phyloP scores from a whole-genome alignment of 2,329 filamentous ascomycete species.

The Myriangium duriaei region DNA sequence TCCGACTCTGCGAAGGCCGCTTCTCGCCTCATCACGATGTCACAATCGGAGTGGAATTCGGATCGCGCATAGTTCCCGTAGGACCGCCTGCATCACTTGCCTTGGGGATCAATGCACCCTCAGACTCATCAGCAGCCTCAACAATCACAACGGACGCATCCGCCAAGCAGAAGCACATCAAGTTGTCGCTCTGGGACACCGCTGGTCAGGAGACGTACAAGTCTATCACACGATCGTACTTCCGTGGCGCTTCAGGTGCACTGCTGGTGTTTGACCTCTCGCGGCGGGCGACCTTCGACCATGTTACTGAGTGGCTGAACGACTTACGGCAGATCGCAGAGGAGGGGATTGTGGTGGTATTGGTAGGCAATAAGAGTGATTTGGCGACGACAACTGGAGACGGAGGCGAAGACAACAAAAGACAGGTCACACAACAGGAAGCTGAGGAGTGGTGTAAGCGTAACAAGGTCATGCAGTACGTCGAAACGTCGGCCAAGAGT shows the following conservation, averaged over 20 bases:
- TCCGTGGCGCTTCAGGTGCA: conserved; percentile 65
- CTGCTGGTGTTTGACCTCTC: conserved; percentile 93
- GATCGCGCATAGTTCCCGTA: conserved; percentile 81
- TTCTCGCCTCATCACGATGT: conserved; percentile 93
- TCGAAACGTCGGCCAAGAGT: conserved; percentile 92
- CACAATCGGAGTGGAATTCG: conserved; percentile 94
- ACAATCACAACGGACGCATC: conserved; percentile 24
- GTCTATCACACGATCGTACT: conserved; percentile 86
- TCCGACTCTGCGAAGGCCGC: conserved; percentile 90
- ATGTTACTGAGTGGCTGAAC: conserved; percentile 85
- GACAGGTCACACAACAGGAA: conserved; percentile 71
- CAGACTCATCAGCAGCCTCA: conserved; percentile 7
- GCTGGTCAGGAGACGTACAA: conserved; percentile 97
- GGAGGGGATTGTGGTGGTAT: conserved; percentile 82
- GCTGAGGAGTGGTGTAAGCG: conserved; percentile 77
- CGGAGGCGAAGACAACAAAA: conserved; percentile 39
- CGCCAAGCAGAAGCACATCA: conserved; percentile 63
- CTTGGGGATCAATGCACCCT: conserved; percentile 41
- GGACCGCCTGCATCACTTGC: conserved; percentile 62
- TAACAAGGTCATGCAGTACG: conserved; percentile 84
- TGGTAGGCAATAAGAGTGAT: conserved; percentile 94
- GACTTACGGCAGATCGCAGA: conserved; percentile 92
- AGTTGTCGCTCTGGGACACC: conserved; percentile 88
- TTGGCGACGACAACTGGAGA: conserved; percentile 41
- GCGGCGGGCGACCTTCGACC: conserved; percentile 69